Conservation (phyloP, 2,329 filamentous ascomycete species). For the Colletotrichum phormii region DNA sequence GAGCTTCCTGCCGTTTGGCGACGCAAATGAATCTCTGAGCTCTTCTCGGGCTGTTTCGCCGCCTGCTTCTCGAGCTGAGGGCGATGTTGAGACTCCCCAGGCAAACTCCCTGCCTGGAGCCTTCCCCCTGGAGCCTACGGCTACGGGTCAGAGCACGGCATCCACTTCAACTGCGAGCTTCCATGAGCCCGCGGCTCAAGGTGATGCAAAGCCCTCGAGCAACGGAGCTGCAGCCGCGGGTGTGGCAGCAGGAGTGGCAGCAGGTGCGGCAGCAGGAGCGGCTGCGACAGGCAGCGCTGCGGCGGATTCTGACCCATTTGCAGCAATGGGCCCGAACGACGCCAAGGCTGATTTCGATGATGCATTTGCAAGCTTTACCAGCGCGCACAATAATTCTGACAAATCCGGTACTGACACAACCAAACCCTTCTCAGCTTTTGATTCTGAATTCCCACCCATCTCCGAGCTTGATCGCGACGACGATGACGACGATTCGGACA, state of each 20-base stretch:
- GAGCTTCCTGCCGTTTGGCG: conserved; percentile 77
- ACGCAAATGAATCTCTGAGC: conserved; percentile 74
- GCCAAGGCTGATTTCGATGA: conserved; percentile 87
- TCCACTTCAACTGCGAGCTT: conserved; percentile 48
- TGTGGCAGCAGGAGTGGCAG: conserved; percentile 10
- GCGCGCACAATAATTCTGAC: conserved; percentile 62
- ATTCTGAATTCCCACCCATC: conserved; percentile 92
- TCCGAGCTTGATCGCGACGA: conserved; percentile 80
- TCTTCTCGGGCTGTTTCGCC: conserved; percentile 85
- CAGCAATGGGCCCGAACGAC: conserved; percentile 64
- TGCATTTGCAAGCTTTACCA: conserved; percentile 82
- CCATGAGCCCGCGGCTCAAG: conserved; percentile 43
- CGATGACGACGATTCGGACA: conserved; percentile 82
- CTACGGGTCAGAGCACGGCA: conserved; percentile 48
- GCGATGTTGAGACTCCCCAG: conserved; percentile 56
- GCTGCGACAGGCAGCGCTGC: conserved; percentile 15
- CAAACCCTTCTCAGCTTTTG: conserved; percentile 65
- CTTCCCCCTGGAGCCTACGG: conserved; percentile 52
- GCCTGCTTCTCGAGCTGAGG: conserved; percentile 68
- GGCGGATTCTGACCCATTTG: conserved; percentile 61
- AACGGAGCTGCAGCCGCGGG: conserved; percentile 15
- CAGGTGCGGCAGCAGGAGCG: conserved; percentile 16
- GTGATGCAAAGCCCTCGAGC: conserved; percentile 39
- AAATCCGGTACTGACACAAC: conserved; percentile 54
- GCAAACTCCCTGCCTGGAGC: conserved; percentile 44